These are phyloP conservation scores for Talaromyces wortmannii DNA, from an alignment of 495 filamentous ascomycete species.

Conservation along the genomic window DNA sequence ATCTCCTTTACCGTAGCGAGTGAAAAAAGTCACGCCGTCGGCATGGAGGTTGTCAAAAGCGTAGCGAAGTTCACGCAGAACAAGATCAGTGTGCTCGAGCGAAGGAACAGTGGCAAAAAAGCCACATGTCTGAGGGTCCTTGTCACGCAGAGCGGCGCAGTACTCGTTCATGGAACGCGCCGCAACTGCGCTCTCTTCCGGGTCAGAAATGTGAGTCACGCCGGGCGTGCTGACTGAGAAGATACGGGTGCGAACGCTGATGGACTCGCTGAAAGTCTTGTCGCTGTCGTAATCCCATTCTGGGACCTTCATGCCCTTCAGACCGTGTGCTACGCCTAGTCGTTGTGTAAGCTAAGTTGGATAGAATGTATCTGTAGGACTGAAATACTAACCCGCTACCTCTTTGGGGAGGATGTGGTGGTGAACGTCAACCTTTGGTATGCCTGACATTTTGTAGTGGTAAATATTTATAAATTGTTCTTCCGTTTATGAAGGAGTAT, in stretches of 20 bases:
- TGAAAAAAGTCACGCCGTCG: conserved; percentile 45
- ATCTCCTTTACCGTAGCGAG: conserved; percentile 38
- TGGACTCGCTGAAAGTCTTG: conserved; percentile 16
- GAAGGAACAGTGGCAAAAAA: conserved; percentile 43
- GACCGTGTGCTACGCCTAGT: too few relatives aligned
- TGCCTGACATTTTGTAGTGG: too few relatives aligned
- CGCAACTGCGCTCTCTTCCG: conserved; percentile 11
- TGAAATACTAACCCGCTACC: too few relatives aligned
- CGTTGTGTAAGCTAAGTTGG: too few relatives aligned
- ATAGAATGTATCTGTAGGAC: too few relatives aligned
- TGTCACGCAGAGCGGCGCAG: conserved; percentile 28
- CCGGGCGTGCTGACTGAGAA: conserved; percentile 43
- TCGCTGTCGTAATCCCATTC: too few relatives aligned
- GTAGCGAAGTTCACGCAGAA: conserved; percentile 36
- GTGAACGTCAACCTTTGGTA: too few relatives aligned
- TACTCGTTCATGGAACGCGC: conserved; percentile 39
- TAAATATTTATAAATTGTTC: too few relatives aligned
- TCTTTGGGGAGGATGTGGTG: too few relatives aligned
- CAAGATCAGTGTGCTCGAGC: conserved; percentile 24
- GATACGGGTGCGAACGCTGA: conserved; percentile 31
- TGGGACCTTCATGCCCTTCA: too few relatives aligned
- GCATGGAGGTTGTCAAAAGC: conserved; percentile 37
- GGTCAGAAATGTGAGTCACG: not conserved
- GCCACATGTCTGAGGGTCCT: conserved; percentile 20
- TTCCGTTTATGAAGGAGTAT: too few relatives aligned